Base-by-base conservation (phyloP, 1,284 basidiomycete species). In the Pseudozyma pruni region DNA sequence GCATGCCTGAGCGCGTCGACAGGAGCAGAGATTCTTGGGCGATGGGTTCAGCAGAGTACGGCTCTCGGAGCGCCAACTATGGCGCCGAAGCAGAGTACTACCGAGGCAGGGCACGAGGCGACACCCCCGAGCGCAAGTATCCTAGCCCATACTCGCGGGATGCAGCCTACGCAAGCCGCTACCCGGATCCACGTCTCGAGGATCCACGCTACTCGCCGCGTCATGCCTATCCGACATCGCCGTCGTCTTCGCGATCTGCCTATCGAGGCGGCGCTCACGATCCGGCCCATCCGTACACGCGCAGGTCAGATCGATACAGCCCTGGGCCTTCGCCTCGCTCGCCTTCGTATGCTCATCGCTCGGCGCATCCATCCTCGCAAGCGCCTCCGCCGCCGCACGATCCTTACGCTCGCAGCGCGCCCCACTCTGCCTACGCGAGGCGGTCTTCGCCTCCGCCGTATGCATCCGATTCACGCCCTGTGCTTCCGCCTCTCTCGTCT, bases 161-260 rank as follows among this genome's bases (percentile, higher is more conserved):
- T 14, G 32, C 68, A 31, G 44, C 68, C 10, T 70, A 60, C 42
- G 23, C 60, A 16, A 37, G 39, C 39, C 60, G 60, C 31, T 59
- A 70, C 31, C 29, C 44, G n/a, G 59, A 58, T 16, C 40, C 38
- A 8, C 61, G 62, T 34, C 32, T 53, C 19, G 61, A 57, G 11
- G 69, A 72, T n/a, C 47, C 54, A 8, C 62, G 53, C 47, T 71
- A 60, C 42, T 71, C 68, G 40, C 68, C 68, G n/a, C 68, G 59
- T n/a, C 50, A 57, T 33, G 42, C 42, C 9, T 51, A 53, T 27
- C 58, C 61, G 10, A 23, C 51, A 6, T 66, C 69, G 37, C 69
- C 69, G 1, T 60, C 58, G 6, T 41, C 69, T 4, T 47, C 53
- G 6, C 62, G 62, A 25, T 40, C 42, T 14, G 50, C 44, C 22